Conservation (phyloP, 441 rosid genomes). For the Macaranga tanarius region DNA sequence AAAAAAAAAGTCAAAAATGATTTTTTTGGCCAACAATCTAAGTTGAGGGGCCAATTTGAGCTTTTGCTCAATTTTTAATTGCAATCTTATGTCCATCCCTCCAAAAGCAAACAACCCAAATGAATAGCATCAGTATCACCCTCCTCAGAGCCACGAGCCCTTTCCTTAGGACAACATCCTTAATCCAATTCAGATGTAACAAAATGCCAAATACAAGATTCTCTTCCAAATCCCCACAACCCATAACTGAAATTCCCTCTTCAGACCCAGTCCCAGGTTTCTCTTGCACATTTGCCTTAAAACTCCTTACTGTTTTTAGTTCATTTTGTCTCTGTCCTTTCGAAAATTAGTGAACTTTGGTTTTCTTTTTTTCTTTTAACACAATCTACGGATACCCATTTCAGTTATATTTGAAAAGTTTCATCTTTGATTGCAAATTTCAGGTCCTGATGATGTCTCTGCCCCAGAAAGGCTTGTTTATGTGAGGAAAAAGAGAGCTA, state of each 20-base stretch:
- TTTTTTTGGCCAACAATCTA: too few species aligned
- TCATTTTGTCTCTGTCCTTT: background rate
- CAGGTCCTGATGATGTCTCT: constrained; percentile 29
- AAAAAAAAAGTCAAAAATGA: too few species aligned
- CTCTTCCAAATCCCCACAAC: constrained; percentile 34
- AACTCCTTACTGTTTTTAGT: background rate
- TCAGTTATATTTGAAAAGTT: background rate
- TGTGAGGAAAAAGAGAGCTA: constrained; percentile 56
- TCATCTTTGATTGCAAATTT: constrained; percentile 9
- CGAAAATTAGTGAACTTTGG: background rate
- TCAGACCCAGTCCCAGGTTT: constrained; percentile 49
- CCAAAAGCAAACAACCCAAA: background rate
- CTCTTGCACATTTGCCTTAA: background rate
- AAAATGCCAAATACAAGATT: constrained; percentile 39
- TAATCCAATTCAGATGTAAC: constrained; percentile 25
- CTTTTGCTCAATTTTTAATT: background rate
- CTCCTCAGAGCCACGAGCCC: constrained; percentile 18
- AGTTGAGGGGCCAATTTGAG: too few species aligned
- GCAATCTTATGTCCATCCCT: background rate
- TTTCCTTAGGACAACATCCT: background rate
- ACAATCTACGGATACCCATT: background rate
- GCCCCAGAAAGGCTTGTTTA: constrained; percentile 42
- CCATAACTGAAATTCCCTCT: constrained; percentile 26
- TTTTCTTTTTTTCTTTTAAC: background rate
- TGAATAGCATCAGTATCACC: background rate